Base-by-base conservation (phyloP, 139 green algal species). In the Micractinium sp. region DNA sequence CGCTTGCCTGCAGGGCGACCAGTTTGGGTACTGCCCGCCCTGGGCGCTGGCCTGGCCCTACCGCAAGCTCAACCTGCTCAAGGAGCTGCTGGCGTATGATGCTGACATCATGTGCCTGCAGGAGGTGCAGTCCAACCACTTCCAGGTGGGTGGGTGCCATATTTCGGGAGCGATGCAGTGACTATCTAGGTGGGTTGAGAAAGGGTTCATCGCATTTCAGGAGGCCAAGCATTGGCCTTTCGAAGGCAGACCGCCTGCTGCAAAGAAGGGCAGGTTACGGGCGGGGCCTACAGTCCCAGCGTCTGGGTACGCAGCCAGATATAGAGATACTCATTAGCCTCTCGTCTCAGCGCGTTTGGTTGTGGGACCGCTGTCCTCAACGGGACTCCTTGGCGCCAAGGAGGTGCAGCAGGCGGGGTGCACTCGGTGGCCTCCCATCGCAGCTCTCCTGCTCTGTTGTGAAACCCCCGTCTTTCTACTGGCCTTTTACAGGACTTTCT, bases 71-170 rank as follows among this genome's bases (percentile, higher is more conserved):
- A 99, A 99, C 90, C 94, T 99, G 88, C 90, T 99, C 33, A 93
- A 93, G 63, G 97, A 99, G 96, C 91, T 99, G 85, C 85, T 99
- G 60, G 88, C 83, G 16, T 97, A 98, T 93, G 90, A 94, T 47
- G 95, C 97, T 41, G 98, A 99, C 93, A 98, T 99, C 88, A 88
- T 99, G 85, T 99, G 98, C 94, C 90, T 99, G 73, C 97, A 99
- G 91, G 94, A 97, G 92, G 97, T 99, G 84, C 98, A 99, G 92
- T 97, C 92, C 85, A 97, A 98, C 79, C 97, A 99, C 93, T 99
- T 95, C 84, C 91, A 96, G 87, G 94, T 96, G 41, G 2, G 38
- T 27, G 83, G 22, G 80, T 19, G 80, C 47, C 15, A n/a, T n/a
- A n/a, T n/a, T n/a, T n/a, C n/a, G n/a, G n/a, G n/a, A n/a, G n/a